These are phyloP conservation scores for Pezicula rhizophila DNA, from an alignment of 2,329 filamentous ascomycete genomes.

Conservation along the genomic window DNA sequence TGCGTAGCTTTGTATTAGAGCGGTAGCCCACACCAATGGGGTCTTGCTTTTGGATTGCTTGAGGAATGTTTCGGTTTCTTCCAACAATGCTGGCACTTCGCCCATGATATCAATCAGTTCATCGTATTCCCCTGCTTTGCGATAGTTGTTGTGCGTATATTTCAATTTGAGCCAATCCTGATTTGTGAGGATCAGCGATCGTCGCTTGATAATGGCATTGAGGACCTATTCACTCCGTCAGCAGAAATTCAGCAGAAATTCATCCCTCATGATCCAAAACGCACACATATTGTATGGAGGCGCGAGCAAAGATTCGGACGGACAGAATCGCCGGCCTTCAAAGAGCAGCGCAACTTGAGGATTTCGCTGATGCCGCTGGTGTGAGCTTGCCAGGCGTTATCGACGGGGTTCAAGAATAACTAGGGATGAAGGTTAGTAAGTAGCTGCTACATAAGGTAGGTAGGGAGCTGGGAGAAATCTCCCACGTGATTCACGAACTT, in stretches of 20 bases:
- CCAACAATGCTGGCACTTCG: too few relatives aligned
- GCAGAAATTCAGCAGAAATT: too few relatives aligned
- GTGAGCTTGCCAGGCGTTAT: conserved; percentile 6
- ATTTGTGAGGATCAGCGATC: too few relatives aligned
- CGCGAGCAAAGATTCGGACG: conserved; percentile 2
- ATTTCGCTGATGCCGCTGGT: conserved; percentile 5
- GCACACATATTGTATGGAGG: neutral
- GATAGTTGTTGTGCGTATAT: too few relatives aligned
- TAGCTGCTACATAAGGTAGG: neutral
- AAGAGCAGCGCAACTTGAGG: neutral
- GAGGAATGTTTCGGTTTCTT: too few relatives aligned
- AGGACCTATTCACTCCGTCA: too few relatives aligned
- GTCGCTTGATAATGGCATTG: too few relatives aligned
- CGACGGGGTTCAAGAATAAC: conserved; percentile 2
- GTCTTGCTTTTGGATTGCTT: too few relatives aligned
- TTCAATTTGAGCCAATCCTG: too few relatives aligned
- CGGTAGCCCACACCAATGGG: neutral
- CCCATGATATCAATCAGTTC: too few relatives aligned
- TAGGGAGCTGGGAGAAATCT: neutral
- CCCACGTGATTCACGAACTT: conserved; percentile 2
- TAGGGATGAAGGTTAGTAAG: neutral
- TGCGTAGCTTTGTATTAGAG: neutral
- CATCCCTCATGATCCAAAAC: too few relatives aligned
- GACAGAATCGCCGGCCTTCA: neutral
- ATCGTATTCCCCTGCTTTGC: too few relatives aligned